Percentiles rank a stretch among this genome's conserved stretches.
These are phyloP conservation scores for Umbelopsis sp. DNA, from an alignment of 192 early-diverging fungal species.

Conservation along the genomic window DNA sequence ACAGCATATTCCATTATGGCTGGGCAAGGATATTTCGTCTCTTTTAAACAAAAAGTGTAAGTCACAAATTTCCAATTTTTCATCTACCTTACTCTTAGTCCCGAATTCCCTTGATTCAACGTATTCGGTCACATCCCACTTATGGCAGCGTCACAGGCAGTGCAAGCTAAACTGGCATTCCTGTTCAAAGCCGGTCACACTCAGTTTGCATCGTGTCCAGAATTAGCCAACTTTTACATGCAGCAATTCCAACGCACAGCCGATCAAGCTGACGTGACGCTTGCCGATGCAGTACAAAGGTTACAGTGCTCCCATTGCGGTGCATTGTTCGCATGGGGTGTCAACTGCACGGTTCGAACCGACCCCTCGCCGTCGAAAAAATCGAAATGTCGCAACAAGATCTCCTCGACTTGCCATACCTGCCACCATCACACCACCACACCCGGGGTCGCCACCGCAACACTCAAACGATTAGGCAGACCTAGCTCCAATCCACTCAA, in stretches of 20 bases:
- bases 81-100: background rate
- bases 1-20: too few species aligned
- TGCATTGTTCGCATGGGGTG: constrained; percentile 47
- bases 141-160: constrained; percentile 13
- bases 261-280: constrained; percentile 35
- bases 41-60: too few species aligned
- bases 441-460: background rate
- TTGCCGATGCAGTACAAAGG: constrained; percentile 46
- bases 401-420: constrained; percentile 1
- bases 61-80: background rate
- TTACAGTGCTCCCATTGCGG: constrained; percentile 47
- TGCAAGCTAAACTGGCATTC: constrained; percentile 36
- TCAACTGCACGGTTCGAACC: constrained; percentile 43
- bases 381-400: constrained; percentile 4
- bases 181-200: constrained; percentile 51
- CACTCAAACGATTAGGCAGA: background rate
- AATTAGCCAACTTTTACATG: constrained; percentile 49
- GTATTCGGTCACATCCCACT: too few species aligned
- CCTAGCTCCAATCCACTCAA: background rate
- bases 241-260: constrained; percentile 44
- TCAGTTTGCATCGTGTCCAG: constrained; percentile 37
- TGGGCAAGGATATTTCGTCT: too few species aligned
- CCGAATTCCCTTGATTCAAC: background rate
- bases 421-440: background rate
- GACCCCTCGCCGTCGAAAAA: background rate